Percentiles rank a stretch among this genome's conserved stretches.
Evolutionary conservation across 2,329 filamentous ascomycete species (phyloP).

Genomic region (Stylonectria norvegica): DNA sequence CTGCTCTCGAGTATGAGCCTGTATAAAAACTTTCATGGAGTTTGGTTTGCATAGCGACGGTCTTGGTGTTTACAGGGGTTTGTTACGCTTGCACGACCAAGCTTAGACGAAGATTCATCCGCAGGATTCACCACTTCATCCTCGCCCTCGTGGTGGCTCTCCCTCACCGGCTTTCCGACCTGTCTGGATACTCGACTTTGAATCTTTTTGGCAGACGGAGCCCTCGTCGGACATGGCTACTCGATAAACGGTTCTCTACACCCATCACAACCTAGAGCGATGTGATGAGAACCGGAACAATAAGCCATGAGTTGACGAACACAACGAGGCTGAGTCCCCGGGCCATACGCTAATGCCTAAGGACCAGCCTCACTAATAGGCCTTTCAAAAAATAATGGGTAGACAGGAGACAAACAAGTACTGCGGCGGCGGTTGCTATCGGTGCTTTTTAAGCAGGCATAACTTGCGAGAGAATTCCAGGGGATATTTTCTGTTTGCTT

Average conservation of each 20-base stretch:
- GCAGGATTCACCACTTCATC: neutral
- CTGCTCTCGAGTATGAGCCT: conserved; percentile 21
- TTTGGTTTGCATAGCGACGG: conserved; percentile 39
- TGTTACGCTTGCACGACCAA: conserved; percentile 13
- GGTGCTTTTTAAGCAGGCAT: conserved; percentile 25
- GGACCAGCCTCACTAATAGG: conserved; percentile 25
- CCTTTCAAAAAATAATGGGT: conserved; percentile 27
- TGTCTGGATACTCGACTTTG: conserved; percentile 8
- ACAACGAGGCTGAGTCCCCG: conserved; percentile 6
- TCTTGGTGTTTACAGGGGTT: conserved; percentile 20
- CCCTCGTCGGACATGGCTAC: conserved; percentile 1
- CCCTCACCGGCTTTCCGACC: conserved; percentile 5
- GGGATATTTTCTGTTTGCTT: conserved; percentile 22
- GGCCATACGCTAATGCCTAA: conserved; percentile 10
- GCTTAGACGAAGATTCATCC: conserved; percentile 9
- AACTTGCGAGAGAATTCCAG: conserved; percentile 16
- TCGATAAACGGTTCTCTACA: neutral
- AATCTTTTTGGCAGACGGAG: conserved; percentile 4
- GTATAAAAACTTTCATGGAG: conserved; percentile 31
- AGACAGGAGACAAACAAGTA: conserved; percentile 24
- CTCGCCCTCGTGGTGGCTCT: neutral
- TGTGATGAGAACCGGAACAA: conserved; percentile 4
- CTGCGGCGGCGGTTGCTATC: conserved; percentile 14
- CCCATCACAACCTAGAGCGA: conserved; percentile 5
- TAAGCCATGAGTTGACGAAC: conserved; percentile 7